phyloP scores from a whole-genome alignment of 2,329 filamentous ascomycete genomes.

The Fusarium sp. region DNA sequence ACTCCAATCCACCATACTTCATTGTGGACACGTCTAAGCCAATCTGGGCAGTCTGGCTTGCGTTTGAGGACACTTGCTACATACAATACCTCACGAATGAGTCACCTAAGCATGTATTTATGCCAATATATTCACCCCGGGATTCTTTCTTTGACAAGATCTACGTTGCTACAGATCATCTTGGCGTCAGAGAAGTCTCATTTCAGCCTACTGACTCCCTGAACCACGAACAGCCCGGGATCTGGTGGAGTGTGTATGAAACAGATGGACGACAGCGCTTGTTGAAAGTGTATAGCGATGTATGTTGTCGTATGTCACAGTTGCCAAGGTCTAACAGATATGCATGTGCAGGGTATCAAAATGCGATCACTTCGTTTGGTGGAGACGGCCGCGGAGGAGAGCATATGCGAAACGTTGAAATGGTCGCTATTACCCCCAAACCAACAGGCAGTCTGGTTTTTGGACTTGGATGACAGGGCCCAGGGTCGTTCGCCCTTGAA shows the following conservation, averaged over 20 bases:
- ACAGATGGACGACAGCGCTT: not conserved
- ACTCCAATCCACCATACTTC: not conserved
- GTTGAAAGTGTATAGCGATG: conserved; percentile 7
- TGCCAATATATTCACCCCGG: not conserved
- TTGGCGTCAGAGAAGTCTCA: not conserved
- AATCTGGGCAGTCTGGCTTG: not conserved
- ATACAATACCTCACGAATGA: conserved; percentile 1
- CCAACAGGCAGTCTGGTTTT: not conserved
- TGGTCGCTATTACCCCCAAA: conserved; percentile 16
- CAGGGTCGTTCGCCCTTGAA: not conserved
- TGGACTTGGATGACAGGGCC: conserved; percentile 9
- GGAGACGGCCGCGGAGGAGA: not conserved
- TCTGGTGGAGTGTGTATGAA: conserved; percentile 11
- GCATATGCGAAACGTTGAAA: not conserved
- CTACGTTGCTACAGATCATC: conserved; percentile 5
- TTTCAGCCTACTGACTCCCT: not conserved
- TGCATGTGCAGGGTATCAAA: conserved; percentile 5
- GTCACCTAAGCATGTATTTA: not conserved
- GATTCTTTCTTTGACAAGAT: not conserved
- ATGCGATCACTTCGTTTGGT: conserved; percentile 11
- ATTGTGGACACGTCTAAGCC: not conserved
- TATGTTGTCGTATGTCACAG: not conserved
- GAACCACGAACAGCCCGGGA: not conserved
- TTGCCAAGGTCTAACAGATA: not conserved
- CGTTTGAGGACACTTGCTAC: conserved; percentile 2